Conservation (phyloP, 805 yeast genomes). For the Starmerella geochares region DNA sequence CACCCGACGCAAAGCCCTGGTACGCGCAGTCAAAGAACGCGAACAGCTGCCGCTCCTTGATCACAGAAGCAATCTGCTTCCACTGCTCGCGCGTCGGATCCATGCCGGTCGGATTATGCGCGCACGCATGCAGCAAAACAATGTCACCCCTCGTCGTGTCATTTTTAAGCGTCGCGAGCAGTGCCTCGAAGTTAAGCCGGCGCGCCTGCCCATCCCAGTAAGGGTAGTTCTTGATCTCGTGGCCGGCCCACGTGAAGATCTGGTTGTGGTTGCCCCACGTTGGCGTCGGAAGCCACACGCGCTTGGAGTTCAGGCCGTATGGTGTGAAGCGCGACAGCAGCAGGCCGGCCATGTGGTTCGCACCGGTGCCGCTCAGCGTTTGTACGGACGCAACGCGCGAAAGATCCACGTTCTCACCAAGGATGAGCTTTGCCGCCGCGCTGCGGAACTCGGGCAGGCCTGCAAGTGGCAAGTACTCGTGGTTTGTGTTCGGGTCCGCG, state of each 20-base stretch:
- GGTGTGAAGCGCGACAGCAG: conserved; percentile 48
- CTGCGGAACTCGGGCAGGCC: conserved; percentile 62
- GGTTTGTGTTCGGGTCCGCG: conserved; percentile 44
- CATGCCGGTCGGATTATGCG: conserved; percentile 96
- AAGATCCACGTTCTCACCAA: conserved; percentile 54
- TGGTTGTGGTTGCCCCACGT: conserved; percentile 97
- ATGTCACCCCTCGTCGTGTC: conserved; percentile 66
- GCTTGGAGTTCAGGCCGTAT: conserved; percentile 24
- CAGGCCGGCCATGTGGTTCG: conserved; percentile 76
- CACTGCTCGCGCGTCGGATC: conserved; percentile 83
- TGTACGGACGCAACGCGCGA: conserved; percentile 53
- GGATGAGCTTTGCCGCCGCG: conserved; percentile 58
- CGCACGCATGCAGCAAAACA: conserved; percentile 84
- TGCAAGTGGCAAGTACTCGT: conserved; percentile 77
- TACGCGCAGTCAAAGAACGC: conserved; percentile 89
- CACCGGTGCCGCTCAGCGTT: conserved; percentile 81
- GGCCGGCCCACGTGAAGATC: conserved; percentile 63
- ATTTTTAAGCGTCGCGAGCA: conserved; percentile 46
- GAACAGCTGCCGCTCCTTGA: conserved; percentile 55
- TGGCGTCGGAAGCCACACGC: conserved; percentile 69
- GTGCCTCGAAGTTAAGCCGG: conserved; percentile 61
- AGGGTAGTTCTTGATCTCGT: conserved; percentile 60
- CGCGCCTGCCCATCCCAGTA: conserved; percentile 74
- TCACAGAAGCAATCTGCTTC: conserved; percentile 54
- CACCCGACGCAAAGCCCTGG: conserved; percentile 94